Conservation (phyloP, 306 rosid genomes). For the Hippophae gyantsensis region DNA sequence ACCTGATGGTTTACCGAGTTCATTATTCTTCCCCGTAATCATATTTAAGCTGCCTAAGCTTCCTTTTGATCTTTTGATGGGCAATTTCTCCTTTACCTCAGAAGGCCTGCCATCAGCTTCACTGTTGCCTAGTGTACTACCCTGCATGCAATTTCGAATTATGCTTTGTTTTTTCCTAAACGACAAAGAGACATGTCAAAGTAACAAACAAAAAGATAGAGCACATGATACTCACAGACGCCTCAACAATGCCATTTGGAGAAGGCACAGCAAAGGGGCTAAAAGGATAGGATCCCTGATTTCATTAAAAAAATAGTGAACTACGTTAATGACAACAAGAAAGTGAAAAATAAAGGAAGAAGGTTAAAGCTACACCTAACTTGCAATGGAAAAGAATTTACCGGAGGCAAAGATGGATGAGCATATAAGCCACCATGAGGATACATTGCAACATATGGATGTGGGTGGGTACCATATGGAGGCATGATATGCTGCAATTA, state of each 20-base stretch:
- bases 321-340: slow-evolving; percentile 10
- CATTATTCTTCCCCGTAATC: slow-evolving; percentile 88
- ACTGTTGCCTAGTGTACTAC: slow-evolving; percentile 66
- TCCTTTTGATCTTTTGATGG: slow-evolving; percentile 96
- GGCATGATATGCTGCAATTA: slow-evolving; percentile 92
- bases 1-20: slow-evolving; percentile 62
- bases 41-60: slow-evolving; percentile 95
- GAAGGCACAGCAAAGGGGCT: slow-evolving; percentile 92
- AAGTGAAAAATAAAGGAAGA: slow-evolving; percentile 20
- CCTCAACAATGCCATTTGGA: slow-evolving; percentile 83
- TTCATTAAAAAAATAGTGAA: slow-evolving; percentile 17
- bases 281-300: slow-evolving; percentile 92
- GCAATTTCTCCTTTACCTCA: slow-evolving; percentile 85
- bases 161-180: slow-evolving; percentile 15
- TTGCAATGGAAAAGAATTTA: slow-evolving; percentile 30
- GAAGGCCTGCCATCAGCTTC: slow-evolving; percentile 80
- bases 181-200: slow-evolving; percentile 5
- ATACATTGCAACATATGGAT: slow-evolving; percentile 98
- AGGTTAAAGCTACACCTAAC: slow-evolving; percentile 20
- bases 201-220: slow-evolving; percentile 10
- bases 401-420: slow-evolving; percentile 97
- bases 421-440: slow-evolving; percentile 98
- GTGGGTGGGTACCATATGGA: slow-evolving; percentile 94
- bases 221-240: slow-evolving; percentile 59
- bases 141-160: slow-evolving; percentile 45